phyloP scores from a whole-genome alignment of 2,329 filamentous ascomycete species.

The Myrmaecium sp. region DNA sequence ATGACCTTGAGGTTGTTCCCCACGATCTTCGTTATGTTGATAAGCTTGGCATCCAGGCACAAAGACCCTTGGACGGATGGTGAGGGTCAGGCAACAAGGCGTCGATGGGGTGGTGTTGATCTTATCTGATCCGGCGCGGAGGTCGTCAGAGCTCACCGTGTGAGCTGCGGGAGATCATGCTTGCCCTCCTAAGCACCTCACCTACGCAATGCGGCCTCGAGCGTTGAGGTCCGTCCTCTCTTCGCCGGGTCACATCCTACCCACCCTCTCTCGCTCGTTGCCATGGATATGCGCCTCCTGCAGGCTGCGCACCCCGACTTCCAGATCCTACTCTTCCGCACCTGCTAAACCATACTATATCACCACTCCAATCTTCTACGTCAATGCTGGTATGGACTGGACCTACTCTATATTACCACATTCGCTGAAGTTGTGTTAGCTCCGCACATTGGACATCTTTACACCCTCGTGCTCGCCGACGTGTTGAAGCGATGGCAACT shows the following conservation, averaged over 20 bases:
- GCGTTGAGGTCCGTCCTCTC: background rate
- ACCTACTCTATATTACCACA: conserved; percentile 2
- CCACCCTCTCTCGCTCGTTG: conserved; percentile 8
- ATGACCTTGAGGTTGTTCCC: too few relatives aligned
- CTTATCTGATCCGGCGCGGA: too few relatives aligned
- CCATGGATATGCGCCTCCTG: conserved; percentile 13
- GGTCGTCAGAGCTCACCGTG: too few relatives aligned
- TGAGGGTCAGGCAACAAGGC: too few relatives aligned
- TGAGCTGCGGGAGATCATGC: too few relatives aligned
- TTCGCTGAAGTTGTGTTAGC: conserved; percentile 38
- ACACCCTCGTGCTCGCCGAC: conserved; percentile 80
- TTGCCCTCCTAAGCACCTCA: too few relatives aligned
- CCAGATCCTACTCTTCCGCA: conserved; percentile 8
- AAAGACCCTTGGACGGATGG: too few relatives aligned
- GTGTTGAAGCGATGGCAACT: conserved; percentile 83
- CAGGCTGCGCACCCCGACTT: conserved; percentile 7
- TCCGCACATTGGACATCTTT: conserved; percentile 88
- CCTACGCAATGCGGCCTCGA: too few relatives aligned
- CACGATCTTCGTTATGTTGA: too few relatives aligned
- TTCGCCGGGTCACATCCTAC: background rate
- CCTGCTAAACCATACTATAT: conserved; percentile 73
- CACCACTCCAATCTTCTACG: conserved; percentile 96
- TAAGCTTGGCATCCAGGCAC: too few relatives aligned
- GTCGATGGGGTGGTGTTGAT: too few relatives aligned
- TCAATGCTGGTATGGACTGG: conserved; percentile 83